phyloP scores from a whole-genome alignment of 495 filamentous ascomycete genomes.

The Hypoxylon lienhwacheense region DNA sequence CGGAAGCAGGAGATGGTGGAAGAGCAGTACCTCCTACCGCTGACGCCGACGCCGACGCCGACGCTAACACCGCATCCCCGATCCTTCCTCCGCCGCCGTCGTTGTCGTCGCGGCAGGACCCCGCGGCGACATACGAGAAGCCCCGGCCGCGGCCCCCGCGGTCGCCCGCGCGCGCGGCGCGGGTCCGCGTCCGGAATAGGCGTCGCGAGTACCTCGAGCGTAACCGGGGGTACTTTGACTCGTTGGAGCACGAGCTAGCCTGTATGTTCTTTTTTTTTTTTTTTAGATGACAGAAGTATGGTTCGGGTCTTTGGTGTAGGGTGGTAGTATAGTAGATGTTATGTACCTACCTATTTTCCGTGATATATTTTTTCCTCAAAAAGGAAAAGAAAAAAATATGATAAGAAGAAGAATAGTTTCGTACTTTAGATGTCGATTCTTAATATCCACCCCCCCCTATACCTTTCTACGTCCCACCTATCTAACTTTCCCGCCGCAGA shows the following conservation, averaged over 20 bases:
- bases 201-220: constrained; percentile 47
- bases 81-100: constrained; percentile 4
- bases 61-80: constrained; percentile 19
- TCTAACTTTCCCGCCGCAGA: constrained; percentile 55
- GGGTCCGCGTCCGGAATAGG: constrained; percentile 47
- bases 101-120: constrained; percentile 13
- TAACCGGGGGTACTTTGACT: constrained; percentile 46
- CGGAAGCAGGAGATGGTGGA: neutral
- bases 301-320: too few relatives aligned
- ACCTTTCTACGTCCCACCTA: constrained; percentile 4
- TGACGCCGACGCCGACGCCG: constrained; percentile 14
- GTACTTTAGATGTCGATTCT: neutral
- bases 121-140: constrained; percentile 24
- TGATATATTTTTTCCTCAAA: neutral
- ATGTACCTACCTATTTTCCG: neutral
- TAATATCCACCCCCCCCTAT: neutral
- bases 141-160: constrained; percentile 46
- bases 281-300: too few relatives aligned
- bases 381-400: too few relatives aligned
- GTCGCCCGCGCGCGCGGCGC: constrained; percentile 38
- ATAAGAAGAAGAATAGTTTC: too few relatives aligned
- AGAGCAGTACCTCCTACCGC: neutral
- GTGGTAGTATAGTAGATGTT: too few relatives aligned
- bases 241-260: constrained; percentile 49
- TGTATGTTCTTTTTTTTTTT: constrained; percentile 29